These are phyloP conservation scores for Taxawa tesnikishii DNA, from an alignment of 2,329 filamentous ascomycete species.

Conservation along the genomic window DNA sequence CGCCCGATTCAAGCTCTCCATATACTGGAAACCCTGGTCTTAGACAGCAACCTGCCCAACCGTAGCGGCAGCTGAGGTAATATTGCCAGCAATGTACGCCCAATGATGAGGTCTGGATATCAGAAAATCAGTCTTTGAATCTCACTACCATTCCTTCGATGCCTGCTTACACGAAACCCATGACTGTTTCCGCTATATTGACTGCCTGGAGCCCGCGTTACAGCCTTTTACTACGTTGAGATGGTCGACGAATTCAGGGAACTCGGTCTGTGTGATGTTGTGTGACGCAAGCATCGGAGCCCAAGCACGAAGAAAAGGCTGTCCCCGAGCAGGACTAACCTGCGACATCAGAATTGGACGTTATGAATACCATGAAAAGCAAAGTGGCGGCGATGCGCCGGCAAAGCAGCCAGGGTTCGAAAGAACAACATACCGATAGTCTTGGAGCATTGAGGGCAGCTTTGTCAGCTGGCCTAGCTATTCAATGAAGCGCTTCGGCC, in stretches of 20 bases:
- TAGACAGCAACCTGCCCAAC: not conserved
- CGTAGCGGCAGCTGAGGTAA: not conserved
- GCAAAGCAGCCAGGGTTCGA: too few relatives aligned
- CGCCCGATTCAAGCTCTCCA: not conserved
- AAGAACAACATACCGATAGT: too few relatives aligned
- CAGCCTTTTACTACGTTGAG: not conserved
- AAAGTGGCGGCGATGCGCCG: too few relatives aligned
- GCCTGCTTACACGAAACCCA: not conserved
- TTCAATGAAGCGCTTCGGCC: too few relatives aligned
- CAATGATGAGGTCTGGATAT: not conserved
- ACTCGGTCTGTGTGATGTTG: not conserved
- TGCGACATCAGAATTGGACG: not conserved
- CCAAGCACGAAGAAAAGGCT: not conserved
- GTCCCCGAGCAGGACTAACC: not conserved
- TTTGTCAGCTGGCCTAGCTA: too few relatives aligned
- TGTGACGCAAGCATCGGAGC: not conserved
- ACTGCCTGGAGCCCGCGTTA: not conserved
- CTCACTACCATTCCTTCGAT: too few relatives aligned
- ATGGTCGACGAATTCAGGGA: not conserved
- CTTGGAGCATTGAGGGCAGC: too few relatives aligned
- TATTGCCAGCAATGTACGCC: not conserved
- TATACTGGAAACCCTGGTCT: not conserved
- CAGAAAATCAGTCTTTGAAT: too few relatives aligned
- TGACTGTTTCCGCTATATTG: not conserved
- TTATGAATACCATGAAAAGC: too few relatives aligned